Evolutionary conservation across 176 grass and related monocot species (phyloP), one percentile per base, ranked within the genome.

Genomic region (Panicum miliaceum): DNA sequence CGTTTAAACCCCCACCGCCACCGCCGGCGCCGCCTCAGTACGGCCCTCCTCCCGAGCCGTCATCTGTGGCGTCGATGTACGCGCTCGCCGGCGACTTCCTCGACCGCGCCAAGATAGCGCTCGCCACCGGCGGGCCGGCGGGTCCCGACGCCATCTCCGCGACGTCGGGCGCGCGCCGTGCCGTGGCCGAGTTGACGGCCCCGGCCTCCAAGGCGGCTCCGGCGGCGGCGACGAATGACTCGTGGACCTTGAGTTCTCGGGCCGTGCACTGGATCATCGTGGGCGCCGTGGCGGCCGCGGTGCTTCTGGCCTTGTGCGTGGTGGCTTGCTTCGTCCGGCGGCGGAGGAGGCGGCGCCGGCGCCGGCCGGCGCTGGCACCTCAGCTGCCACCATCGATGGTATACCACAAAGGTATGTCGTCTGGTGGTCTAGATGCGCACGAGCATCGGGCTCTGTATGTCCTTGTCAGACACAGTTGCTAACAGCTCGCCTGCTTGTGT

Each of bases 241-340:
- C 69, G 42, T 63, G 81, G 69, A 62, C 38, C 81, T 26, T 83
- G 69, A 83, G 81, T 1, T 73, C 69, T 3, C 27, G 41, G 2
- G 81, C 81, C 19, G 56, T 83, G 81, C 53, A 25, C 56, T 83
- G 81, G 81, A 73, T 83, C 56, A 73, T 63, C 54, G 81, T 11
- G 19, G 81, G 12, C 12, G 68, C 35, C 41, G 81, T 47, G 40
- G 81, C 63, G 7, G 81, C 46, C 20, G 69, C 36, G 12, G 69
- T 60, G 56, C 12, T 83, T 26, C 70, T 83, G 27, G 29, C 22
- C 7, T 6, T 83, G 27, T 83, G 81, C 69, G 2, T 64, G 40
- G 56, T 83, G 12, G 12, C 42, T 3, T 16, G 59, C 26, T 25
- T 72, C 12, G 43, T 83, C 56, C 69, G 69, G 10, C 25, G 68